Conservation (phyloP, 345 rosid genomes). For the Lepidium sativum region DNA sequence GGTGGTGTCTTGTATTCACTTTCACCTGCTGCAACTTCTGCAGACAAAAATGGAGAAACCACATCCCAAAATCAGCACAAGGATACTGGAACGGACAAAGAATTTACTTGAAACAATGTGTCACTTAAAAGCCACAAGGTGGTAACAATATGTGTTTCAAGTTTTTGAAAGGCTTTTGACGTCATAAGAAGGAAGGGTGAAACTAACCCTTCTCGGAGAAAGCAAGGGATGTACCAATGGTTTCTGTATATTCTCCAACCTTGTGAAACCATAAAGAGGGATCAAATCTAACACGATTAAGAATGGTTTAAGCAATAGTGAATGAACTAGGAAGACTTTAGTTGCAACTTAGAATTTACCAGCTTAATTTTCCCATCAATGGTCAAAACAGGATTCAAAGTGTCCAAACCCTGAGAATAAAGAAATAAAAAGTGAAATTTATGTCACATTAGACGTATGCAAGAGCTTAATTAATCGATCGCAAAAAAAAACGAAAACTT, state of each 20-base stretch:
- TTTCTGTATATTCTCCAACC: slow-evolving; percentile 58
- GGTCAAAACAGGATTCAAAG: slow-evolving; percentile 42
- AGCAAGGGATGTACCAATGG: slow-evolving; percentile 51
- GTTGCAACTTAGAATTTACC: slow-evolving; percentile 21
- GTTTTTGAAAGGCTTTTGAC: not conserved
- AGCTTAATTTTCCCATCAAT: slow-evolving; percentile 48
- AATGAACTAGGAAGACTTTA: not conserved
- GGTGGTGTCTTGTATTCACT: slow-evolving; percentile 34
- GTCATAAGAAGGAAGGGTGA: not conserved
- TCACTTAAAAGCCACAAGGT: too few relatives aligned
- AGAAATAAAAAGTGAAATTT: not conserved
- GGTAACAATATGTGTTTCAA: not conserved
- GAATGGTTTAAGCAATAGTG: not conserved
- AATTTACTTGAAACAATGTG: not conserved
- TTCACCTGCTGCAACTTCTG: slow-evolving; percentile 32
- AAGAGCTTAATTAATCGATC: not conserved
- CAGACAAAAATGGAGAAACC: not conserved
- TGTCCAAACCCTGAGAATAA: slow-evolving; percentile 47
- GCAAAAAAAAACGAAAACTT: not conserved
- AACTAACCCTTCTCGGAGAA: slow-evolving; percentile 40
- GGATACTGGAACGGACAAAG: not conserved
- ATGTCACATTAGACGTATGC: not conserved
- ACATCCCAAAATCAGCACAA: not conserved
- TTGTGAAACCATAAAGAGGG: not conserved
- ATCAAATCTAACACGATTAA: not conserved